Evolutionary conservation across 306 rosid species (phyloP), one percentile per base, ranked within the genome.

Genomic region (Pterocarpus macrocarpus): DNA sequence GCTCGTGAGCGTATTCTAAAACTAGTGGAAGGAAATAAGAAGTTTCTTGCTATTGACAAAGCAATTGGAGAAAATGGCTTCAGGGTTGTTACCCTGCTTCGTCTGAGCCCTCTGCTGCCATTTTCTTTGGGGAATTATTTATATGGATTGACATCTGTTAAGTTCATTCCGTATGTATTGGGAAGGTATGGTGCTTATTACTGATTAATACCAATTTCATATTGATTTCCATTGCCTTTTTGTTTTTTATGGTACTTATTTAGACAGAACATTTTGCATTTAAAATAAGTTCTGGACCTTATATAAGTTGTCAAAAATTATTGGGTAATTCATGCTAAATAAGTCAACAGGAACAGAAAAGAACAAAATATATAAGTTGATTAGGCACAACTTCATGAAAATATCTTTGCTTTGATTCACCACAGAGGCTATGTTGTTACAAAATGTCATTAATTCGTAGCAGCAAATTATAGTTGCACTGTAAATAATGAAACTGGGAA

Each of bases 1-100:
- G 99, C 99, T 41, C 97, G 99, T 36, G 98, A 95, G 81, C 92
- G 99, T 2, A 93, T 95, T 88, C 91, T 93, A 71, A 95, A 93
- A 86, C 87, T 95, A 17, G 99, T 95, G 15, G 90, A 95, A 87
- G 99, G 99, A 76, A 93, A 95, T 85, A 93, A 93, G 69, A 95
- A 93, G 83, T 95, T 95, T 81, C 91, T 94, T 68, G 99, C 99
- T 57, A 90, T 95, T 65, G 99, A 95, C 85, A 95, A 92, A 80
- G 99, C 98, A 76, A 95, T 95, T 61, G 99, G 99, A 50, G 98
- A 95, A 78, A 89, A 93, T 74, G 90, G 98, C 71, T 95, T 95
- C 89, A 89, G 87, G 88, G 92, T 95, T 82, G 99, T 95, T 43
- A 95, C 99, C 62, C 91, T 95, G 71, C 98, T 95, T 52, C 99